phyloP scores from a whole-genome alignment of 768 basidiomycete genomes.

The Podaxis carcinomalis region DNA sequence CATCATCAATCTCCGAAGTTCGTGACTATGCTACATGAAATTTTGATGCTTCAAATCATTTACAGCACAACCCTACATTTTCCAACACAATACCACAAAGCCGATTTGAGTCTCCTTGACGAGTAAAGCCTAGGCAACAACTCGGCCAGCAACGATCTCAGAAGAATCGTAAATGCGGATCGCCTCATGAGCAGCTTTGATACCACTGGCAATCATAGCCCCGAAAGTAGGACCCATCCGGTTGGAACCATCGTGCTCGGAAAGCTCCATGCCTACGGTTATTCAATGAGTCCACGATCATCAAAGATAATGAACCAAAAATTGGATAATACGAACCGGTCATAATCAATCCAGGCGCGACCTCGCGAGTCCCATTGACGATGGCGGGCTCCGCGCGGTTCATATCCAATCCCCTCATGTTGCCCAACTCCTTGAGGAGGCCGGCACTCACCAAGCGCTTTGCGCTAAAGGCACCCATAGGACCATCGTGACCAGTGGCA shows the following conservation, averaged over 20 bases:
- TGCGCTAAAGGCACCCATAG: constrained; percentile 79
- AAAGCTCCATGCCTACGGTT: constrained; percentile 70
- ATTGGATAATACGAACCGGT: constrained; percentile 41
- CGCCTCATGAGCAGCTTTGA: constrained; percentile 67
- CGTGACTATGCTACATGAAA: neutral
- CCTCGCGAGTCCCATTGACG: constrained; percentile 73
- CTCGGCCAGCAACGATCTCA: constrained; percentile 49
- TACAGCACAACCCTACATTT: neutral
- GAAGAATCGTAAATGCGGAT: constrained; percentile 46
- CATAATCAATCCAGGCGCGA: constrained; percentile 71
- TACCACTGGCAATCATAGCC: constrained; percentile 74
- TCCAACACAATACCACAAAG: neutral
- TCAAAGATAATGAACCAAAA: neutral
- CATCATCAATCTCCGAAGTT: neutral
- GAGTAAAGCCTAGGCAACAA: constrained; percentile 33
- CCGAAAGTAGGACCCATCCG: constrained; percentile 79
- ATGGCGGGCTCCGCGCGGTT: constrained; percentile 79
- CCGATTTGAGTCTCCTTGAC: neutral
- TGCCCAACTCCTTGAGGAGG: constrained; percentile 68
- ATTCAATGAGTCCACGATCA: constrained; percentile 1
- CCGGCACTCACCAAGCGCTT: constrained; percentile 75
- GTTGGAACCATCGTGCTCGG: constrained; percentile 76
- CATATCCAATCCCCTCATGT: constrained; percentile 82
- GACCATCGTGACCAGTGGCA: constrained; percentile 74
- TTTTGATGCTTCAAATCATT: neutral